Base-by-base conservation (phyloP, 805 yeast species). In the Sungouiozyma intestinalis region DNA sequence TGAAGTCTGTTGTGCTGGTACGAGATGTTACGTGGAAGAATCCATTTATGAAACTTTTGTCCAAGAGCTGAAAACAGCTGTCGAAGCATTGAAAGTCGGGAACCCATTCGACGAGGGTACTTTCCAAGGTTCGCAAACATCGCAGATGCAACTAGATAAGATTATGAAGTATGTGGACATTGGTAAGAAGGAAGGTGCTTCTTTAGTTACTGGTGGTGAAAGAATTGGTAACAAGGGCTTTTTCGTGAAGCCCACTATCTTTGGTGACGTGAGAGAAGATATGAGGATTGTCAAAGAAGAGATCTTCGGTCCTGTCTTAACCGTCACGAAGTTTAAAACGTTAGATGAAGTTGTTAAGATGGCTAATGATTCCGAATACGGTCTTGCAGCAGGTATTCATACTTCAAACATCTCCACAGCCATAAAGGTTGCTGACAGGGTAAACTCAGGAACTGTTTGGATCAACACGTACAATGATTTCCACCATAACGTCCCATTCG, bases 1-100 rank as follows among this genome's bases (percentile, higher is more conserved):
- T 68, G 95, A 85, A 67, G 87, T 84, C 45, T 85, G 95, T 68
- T 82, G 90, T 68, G 88, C 94, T 24, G 92, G 94, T 61, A 85
- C 94, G 48, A 79, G 95, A 64, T 74, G 84, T 47, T 84, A 82
- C 65, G 79, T 85, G 46, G 88, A 84, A 63, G 81, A 74, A 48
- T 76, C 73, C 41, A 68, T 82, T 53, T 82, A 82, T 67, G 84
- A 80, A 49, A 69, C 72, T 51, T 73, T 85, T 53, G 64, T 82
- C 40, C 69, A 67, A 45, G 76, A 74, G 52, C 78, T 82, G 51
- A 71, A 68, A 54, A 49, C 53, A 8, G 72, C 71, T 41, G 64
- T 69, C 42, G 75, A 71, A 56, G 60, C 49, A 36, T 62, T 75
- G 52, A 80, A 76, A 64, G 79, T 83, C 48, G 95, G 95, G 57